Conservation (phyloP, 2,329 filamentous ascomycete species). For the Ceratocystis eucalypticola region DNA sequence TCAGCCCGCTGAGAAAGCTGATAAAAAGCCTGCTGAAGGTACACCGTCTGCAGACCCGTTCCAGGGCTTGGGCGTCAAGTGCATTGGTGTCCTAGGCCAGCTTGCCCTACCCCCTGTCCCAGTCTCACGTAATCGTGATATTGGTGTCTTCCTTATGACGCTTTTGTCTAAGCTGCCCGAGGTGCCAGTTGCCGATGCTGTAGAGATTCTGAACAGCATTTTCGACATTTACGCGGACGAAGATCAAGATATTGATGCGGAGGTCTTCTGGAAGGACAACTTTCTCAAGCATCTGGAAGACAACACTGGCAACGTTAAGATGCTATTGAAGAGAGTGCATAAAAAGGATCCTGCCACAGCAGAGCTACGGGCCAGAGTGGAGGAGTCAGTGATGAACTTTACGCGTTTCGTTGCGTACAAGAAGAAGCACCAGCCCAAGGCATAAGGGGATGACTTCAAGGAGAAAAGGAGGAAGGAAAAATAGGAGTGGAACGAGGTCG, state of each 20-base stretch:
- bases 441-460: conserved; percentile 16
- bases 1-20: conserved; percentile 21
- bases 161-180: conserved; percentile 39
- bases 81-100: conserved; percentile 51
- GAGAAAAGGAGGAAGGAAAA: neutral
- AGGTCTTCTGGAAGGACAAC: conserved; percentile 50
- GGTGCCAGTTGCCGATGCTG: conserved; percentile 41
- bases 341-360: conserved; percentile 36
- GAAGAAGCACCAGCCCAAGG: conserved; percentile 38
- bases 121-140: conserved; percentile 43
- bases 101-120: conserved; percentile 44
- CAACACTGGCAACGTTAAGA: conserved; percentile 38
- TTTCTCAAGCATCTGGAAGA: conserved; percentile 47
- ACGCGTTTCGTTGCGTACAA: conserved; percentile 51
- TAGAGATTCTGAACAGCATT: conserved; percentile 53
- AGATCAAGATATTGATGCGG: conserved; percentile 41
- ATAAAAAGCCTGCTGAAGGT: conserved; percentile 14
- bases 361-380: conserved; percentile 45
- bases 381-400: conserved; percentile 49
- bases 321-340: conserved; percentile 46
- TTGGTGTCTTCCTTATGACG: conserved; percentile 49
- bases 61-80: conserved; percentile 50
- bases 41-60: conserved; percentile 39
- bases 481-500: neutral
- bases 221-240: conserved; percentile 56